Conservation (phyloP, 441 rosid species). For the Brassica balearica region DNA sequence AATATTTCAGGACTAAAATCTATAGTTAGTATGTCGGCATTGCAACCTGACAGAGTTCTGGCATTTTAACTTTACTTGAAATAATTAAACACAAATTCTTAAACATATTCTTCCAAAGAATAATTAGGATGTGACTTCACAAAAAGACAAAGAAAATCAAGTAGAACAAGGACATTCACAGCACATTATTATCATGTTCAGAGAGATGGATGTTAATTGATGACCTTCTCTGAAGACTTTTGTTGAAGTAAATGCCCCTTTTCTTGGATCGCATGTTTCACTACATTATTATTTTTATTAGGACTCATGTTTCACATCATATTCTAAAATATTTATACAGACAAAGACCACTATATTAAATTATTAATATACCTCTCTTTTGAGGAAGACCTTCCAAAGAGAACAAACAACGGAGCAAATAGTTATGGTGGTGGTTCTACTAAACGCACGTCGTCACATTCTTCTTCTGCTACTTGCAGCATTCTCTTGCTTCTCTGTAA, state of each 20-base stretch:
- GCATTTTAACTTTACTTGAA: neutral
- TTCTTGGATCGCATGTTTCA: neutral
- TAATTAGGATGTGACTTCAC: conserved; percentile 1
- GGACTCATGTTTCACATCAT: neutral
- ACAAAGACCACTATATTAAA: neutral
- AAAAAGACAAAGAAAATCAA: conserved; percentile 7
- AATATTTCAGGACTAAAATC: neutral
- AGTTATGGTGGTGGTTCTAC: neutral
- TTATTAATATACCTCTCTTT: neutral
- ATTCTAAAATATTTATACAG: neutral
- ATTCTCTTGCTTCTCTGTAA: conserved; percentile 1
- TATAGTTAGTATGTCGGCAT: neutral
- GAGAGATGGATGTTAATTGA: conserved; percentile 3
- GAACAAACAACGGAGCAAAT: conserved; percentile 3
- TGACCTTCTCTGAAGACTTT: neutral
- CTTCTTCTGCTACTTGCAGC: neutral
- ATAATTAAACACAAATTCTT: neutral
- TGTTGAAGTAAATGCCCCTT: neutral
- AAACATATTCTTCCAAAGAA: neutral
- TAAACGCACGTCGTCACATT: neutral
- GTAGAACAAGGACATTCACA: conserved; percentile 7
- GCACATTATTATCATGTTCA: conserved; percentile 6
- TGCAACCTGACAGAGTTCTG: conserved; percentile 7
- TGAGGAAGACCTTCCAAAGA: neutral
- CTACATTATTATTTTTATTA: neutral